These are phyloP conservation scores for Colletotrichum spinosum DNA, from an alignment of 2,329 filamentous ascomycete species.

Conservation along the genomic window DNA sequence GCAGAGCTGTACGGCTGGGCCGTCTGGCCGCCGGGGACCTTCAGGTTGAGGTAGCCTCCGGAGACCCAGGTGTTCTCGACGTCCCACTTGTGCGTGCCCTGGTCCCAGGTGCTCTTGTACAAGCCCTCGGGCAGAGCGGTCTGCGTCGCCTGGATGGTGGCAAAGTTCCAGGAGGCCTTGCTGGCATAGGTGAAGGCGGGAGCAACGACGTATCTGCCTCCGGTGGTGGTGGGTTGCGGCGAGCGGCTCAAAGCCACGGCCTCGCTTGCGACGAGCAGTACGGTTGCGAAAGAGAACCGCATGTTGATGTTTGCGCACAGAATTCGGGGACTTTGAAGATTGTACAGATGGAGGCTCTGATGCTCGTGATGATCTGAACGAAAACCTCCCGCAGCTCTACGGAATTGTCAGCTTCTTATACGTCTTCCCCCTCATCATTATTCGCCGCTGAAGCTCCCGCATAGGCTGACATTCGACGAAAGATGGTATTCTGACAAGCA, in stretches of 20 bases:
- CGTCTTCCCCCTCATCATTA: no score
- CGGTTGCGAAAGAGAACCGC: conserved; percentile 7
- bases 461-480: no score
- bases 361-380: background rate
- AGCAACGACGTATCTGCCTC: conserved; percentile 41
- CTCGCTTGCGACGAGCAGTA: background rate
- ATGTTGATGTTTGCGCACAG: background rate
- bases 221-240: conserved; percentile 2
- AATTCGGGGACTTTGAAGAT: background rate
- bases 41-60: conserved; percentile 45
- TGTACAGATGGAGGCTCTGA: background rate
- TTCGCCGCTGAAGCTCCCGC: no score
- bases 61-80: conserved; percentile 39
- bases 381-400: no score
- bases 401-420: no score
- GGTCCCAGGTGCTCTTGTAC: conserved; percentile 41
- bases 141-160: conserved; percentile 1
- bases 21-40: conserved; percentile 43
- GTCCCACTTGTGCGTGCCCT: conserved; percentile 26
- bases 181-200: conserved; percentile 40
- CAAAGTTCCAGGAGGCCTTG: conserved; percentile 40
- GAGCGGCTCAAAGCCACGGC: conserved; percentile 15
- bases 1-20: conserved; percentile 41
- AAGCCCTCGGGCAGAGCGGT: conserved; percentile 41
- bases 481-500: no score